Base-by-base conservation (phyloP, 371 early-diverging fungal genomes). In the Gilbertella persicaria region DNA sequence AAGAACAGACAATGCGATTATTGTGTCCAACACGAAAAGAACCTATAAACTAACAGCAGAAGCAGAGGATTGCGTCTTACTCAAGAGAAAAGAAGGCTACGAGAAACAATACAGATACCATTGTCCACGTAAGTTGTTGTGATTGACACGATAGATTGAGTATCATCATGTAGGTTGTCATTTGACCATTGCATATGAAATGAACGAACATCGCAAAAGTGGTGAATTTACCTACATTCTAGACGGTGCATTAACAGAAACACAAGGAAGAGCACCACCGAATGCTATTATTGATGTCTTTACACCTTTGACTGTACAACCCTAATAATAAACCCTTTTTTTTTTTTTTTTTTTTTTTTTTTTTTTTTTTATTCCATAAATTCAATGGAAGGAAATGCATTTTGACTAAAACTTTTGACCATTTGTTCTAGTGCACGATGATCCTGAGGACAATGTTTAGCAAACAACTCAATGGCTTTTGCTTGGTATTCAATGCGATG, bases 51-150 rank as follows among this genome's bases (percentile, higher is more conserved):
- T 86, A 1, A 79, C 81, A 49, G 84, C 84, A 30, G 71, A 66
- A 13, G 67, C 68, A 29, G 69, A 66, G 0, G 73, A 80, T 21
- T 59, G 60, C 25, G 71, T 77, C 26, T 60, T 80, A 39, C 38
- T 83, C 37, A 73, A 74, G 54, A 72, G 81, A 48, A 67, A 69
- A 29, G 66, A 81, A 10, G 73, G 73, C 14, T 84, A 75, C 46
- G 86, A 86, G 55, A 84, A 80, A 45, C 86, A 86, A 56, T 79
- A 75, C 56, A 66, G 86, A 53, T 67, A 84, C 33, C 69, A 74
- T 37, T 86, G 86, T 60, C 84, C 81, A 53, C 56, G 86, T 69
- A 76, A 66, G 60, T 23, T 20, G 12, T 4, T 20, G 17, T 13
- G 20, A 17, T 40, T 13, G 16, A 17, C 5, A 14, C 20, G 10